A percentile compares a stretch with the other conserved stretches of the same genome.
These are phyloP conservation scores for Berberis thunbergii DNA, from an alignment of 164 flowering plant genomes.

Conservation along the genomic window DNA sequence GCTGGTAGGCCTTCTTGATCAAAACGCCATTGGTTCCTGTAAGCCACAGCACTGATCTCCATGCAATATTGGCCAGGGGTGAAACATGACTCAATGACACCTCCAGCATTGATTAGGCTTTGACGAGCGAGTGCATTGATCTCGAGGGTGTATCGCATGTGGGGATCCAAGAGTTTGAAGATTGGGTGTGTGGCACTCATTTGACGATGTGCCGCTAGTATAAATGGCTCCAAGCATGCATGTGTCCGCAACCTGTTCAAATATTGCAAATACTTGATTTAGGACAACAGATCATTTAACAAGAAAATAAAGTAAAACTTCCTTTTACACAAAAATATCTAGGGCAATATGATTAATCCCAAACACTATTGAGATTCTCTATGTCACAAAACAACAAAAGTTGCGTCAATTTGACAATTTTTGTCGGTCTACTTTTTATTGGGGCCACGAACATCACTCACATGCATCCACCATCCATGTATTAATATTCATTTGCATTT, in stretches of 20 bases:
- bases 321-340: too few species aligned
- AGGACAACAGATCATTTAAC: too few species aligned
- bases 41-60: conserved; percentile 86
- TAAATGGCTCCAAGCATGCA: conserved; percentile 80
- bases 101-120: conserved; percentile 60
- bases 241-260: conserved; percentile 71
- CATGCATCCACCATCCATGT: too few species aligned
- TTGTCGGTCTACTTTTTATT: too few species aligned
- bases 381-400: too few species aligned
- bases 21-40: conserved; percentile 65
- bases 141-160: conserved; percentile 89
- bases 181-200: conserved; percentile 94
- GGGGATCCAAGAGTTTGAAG: conserved; percentile 88
- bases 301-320: neutral
- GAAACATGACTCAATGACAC: conserved; percentile 87
- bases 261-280: neutral
- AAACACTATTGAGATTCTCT: too few species aligned
- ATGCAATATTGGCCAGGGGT: conserved; percentile 75
- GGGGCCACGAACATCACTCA: too few species aligned
- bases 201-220: conserved; percentile 83
- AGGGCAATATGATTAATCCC: too few species aligned
- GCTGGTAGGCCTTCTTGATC: conserved; percentile 81
- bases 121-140: conserved; percentile 87
- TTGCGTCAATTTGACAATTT: too few species aligned
- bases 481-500: too few species aligned